Evolutionary conservation across 2,329 filamentous ascomycete genomes (phyloP).

Genomic region (Salinomyces thailandicus): DNA sequence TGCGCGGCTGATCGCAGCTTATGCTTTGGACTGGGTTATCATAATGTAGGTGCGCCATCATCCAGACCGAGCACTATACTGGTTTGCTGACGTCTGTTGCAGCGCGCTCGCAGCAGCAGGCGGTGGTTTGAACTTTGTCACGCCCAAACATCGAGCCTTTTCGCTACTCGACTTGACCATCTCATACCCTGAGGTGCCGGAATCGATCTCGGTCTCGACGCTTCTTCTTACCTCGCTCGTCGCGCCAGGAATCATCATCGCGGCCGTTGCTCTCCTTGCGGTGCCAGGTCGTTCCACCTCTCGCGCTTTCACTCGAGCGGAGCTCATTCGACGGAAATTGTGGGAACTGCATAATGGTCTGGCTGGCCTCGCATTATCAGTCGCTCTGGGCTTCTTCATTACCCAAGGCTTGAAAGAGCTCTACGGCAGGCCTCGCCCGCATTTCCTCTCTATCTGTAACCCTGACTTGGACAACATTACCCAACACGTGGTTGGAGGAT

Average conservation of each 20-base stretch:
- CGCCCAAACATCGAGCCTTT: slow-evolving; percentile 61
- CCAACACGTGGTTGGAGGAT: slow-evolving; percentile 50
- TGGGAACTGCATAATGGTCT: slow-evolving; percentile 83
- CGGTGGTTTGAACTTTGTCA: slow-evolving; percentile 42
- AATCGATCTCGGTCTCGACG: slow-evolving; percentile 60
- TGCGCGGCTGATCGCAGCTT: slow-evolving; percentile 38
- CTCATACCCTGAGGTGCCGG: slow-evolving; percentile 60
- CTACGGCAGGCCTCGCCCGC: slow-evolving; percentile 64
- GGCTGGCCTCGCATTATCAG: slow-evolving; percentile 66
- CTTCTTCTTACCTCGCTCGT: slow-evolving; percentile 53
- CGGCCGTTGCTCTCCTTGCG: slow-evolving; percentile 57
- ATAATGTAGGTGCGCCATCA: slow-evolving; percentile 35
- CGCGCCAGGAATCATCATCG: slow-evolving; percentile 57
- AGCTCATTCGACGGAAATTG: slow-evolving; percentile 70
- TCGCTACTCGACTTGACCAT: slow-evolving; percentile 65
- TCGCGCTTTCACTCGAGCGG: slow-evolving; percentile 20
- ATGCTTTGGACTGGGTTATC: slow-evolving; percentile 64
- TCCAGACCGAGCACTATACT: too few species aligned
- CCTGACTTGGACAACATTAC: slow-evolving; percentile 50
- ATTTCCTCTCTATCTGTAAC: slow-evolving; percentile 78
- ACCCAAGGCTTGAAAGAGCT: slow-evolving; percentile 77
- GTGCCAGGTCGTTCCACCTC: slow-evolving; percentile 59
- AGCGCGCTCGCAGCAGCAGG: slow-evolving; percentile 27
- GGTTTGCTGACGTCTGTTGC: neutral
- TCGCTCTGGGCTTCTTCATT: slow-evolving; percentile 65